phyloP scores from a whole-genome alignment of 805 yeast genomes.

The Metschnikowia borealis region DNA sequence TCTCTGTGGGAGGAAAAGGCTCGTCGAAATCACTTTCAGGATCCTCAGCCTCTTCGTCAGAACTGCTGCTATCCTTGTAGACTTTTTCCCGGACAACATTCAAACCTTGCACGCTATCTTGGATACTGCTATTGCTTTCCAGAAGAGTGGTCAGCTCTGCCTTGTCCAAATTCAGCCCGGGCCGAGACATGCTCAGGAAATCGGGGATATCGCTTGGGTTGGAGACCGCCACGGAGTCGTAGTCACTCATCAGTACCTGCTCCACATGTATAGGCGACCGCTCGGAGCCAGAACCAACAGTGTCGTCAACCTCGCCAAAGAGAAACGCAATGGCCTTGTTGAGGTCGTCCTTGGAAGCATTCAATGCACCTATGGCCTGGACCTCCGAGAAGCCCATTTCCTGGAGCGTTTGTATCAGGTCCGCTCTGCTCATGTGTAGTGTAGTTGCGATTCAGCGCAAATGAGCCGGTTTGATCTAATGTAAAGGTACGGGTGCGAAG shows the following conservation, averaged over 20 bases:
- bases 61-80: slow-evolving; percentile 4
- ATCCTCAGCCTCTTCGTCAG: slow-evolving; percentile 2
- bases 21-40: background rate
- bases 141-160: slow-evolving; percentile 4
- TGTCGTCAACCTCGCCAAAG: slow-evolving; percentile 16
- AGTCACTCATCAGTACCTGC: background rate
- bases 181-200: slow-evolving; percentile 12
- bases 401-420: slow-evolving; percentile 14
- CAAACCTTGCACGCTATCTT: slow-evolving; percentile 3
- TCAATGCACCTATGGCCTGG: slow-evolving; percentile 17
- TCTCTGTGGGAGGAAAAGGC: slow-evolving; percentile 12
- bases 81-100: slow-evolving; percentile 3
- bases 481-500: slow-evolving; percentile 2
- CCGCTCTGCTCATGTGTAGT: slow-evolving; percentile 8
- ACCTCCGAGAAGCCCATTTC: slow-evolving; percentile 19
- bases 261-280: slow-evolving; percentile 8
- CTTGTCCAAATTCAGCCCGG: slow-evolving; percentile 4
- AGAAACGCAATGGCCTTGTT: slow-evolving; percentile 17
- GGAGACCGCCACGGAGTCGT: slow-evolving; percentile 23
- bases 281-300: slow-evolving; percentile 12
- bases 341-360: slow-evolving; percentile 15
- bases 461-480: background rate
- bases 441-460: background rate
- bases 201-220: slow-evolving; percentile 34
- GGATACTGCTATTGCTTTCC: slow-evolving; percentile 6